Evolutionary conservation across 2,329 filamentous ascomycete species (phyloP), one percentile per base, ranked within the genome.

Genomic region (Rachicladosporium sp.): DNA sequence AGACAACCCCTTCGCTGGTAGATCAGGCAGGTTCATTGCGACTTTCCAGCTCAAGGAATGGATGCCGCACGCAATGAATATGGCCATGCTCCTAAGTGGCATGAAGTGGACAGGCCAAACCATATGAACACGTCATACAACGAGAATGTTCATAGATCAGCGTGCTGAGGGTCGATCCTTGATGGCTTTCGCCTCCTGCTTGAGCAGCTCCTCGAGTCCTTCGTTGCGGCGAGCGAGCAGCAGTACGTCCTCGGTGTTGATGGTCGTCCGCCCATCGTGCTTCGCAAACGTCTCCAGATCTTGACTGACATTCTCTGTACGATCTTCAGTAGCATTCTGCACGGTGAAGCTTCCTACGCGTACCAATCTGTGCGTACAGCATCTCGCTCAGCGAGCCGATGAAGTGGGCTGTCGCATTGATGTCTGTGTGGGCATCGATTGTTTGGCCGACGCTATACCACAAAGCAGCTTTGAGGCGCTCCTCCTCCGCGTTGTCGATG

Each of bases 391-490:
- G 61, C 0, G 82, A 76, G 21, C 53, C 60, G 38, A 63, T 64
- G 46, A 61, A 64, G 37, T 60, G 54, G 3, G 60, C 57, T 19
- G 89, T 94, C 5, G 88, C 85, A 60, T 93, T 95, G 47, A 85
- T 73, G 55, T 83, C 77, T 11, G 78, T 80, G 57, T 93, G 82
- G 48, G 89, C 79, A 58, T 96, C 89, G 47, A 94, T 83, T 44
- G 93, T 89, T 57, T 86, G 82, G 49, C 85, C 84, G 43, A 93
- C 75, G 15, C 79, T 75, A 54, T 81, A 81, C 86, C 86, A 93
- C 15, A 93, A 74, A 10, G 83, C 82, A 29, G 82, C 78, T 68
- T 93, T 93, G 52, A 91, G 74, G 46, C 80, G 78, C 80, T 94
- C 54, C 37, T 56, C 49, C 37, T 41, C 39, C 3, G 31, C 21